Base-by-base conservation (phyloP, 768 basidiomycete genomes). In the Pleurotus citrinopileatus region DNA sequence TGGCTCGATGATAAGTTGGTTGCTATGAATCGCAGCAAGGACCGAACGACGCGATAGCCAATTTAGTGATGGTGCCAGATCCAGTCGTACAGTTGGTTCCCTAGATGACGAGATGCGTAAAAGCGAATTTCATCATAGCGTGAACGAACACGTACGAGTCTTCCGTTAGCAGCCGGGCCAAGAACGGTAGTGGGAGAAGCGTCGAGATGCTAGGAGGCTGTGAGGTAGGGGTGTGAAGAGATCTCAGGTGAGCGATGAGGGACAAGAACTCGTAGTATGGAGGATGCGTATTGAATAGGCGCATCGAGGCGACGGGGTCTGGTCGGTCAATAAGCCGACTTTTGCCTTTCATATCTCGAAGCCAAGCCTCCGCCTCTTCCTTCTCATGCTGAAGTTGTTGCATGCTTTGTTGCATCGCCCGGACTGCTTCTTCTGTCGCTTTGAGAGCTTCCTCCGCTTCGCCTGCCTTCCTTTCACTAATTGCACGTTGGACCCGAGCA, bases 41-140 rank as follows among this genome's bases (percentile, higher is more conserved):
- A 98, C 88, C 3, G 86, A 85, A 25, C 94, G 84, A 23, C 94
- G 81, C 13, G 89, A 88, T n/a, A 98, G 77, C 91, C 92, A 98
- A 63, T 91, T 94, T 28, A 99, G 74, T 10, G 94, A 91, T 0
- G 95, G 92, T 0, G 97, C 94, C n/a, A 91, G 73, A 64, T 98
- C 97, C 15, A 99, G 79, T 7, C 97, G 86, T 26, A 97, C 74
- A 0, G 94, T 92, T 0, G 96, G 92, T 61, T 99, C 96, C 20
- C 94, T 93, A 66, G 3, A 55, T 54, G 28, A 23, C 53, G 15
- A 54, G 25, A 34, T 53, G 64, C 6, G 65, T 48, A 42, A 56
- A 29, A 28, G 48, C 37, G 57, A 55, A 29, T 27, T 5, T 51
- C 34, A 2, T n/a, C 40, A 37, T 42, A 20, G 19, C 13, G 29